Conservation (phyloP, 129 eudicot species). For the Solidago caesia region DNA sequence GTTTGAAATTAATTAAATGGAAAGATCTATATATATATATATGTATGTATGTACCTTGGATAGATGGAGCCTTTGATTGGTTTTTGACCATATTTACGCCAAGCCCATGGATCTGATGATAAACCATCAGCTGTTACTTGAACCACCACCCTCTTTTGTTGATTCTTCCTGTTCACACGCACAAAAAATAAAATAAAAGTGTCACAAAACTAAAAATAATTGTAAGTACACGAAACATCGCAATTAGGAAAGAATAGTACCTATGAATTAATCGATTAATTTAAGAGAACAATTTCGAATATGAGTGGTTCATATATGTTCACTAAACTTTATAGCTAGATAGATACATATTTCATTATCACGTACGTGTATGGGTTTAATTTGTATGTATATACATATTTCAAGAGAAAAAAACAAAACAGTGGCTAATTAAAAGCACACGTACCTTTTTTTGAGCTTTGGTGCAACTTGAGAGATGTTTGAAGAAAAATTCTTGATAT, state of each 20-base stretch:
- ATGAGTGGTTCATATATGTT: too few relatives aligned
- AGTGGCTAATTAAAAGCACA: background rate
- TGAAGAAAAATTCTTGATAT: constrained; percentile 24
- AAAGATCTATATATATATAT: too few relatives aligned
- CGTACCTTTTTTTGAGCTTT: constrained; percentile 60
- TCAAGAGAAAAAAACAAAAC: constrained; percentile 2
- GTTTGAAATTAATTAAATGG: too few relatives aligned
- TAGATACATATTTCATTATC: too few relatives aligned
- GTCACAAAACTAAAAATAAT: too few relatives aligned
- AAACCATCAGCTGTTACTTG: constrained; percentile 66
- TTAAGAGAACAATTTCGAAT: too few relatives aligned
- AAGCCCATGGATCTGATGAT: constrained; percentile 86
- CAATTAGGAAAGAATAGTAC: too few relatives aligned
- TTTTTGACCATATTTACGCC: constrained; percentile 97
- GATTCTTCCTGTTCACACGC: constrained; percentile 58
- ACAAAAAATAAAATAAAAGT: too few relatives aligned
- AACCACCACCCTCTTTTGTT: constrained; percentile 66
- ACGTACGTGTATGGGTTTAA: too few relatives aligned
- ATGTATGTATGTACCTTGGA: constrained; percentile 61
- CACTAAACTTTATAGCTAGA: too few relatives aligned
- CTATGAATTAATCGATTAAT: too few relatives aligned
- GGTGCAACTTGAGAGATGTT: constrained; percentile 39
- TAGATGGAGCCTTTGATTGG: constrained; percentile 90
- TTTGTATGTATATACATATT: background rate
- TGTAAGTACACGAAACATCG: too few relatives aligned